Conservation (phyloP, 768 basidiomycete species). For the Cantharellus anzutake region DNA sequence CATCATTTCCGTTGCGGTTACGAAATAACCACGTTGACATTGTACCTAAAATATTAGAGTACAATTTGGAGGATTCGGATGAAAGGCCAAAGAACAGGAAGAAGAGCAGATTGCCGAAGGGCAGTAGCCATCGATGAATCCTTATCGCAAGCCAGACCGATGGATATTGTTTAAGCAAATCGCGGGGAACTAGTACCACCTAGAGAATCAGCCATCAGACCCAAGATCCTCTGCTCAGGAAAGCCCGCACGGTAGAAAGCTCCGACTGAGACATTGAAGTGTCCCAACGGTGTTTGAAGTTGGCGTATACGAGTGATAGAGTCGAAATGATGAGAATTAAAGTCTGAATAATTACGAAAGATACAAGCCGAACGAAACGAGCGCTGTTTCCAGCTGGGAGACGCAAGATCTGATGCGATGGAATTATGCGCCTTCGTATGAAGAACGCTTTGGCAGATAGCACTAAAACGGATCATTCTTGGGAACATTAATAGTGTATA, state of each 20-base stretch:
- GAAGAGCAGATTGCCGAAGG: slow-evolving; percentile 35
- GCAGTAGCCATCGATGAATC: slow-evolving; percentile 27
- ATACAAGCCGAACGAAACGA: slow-evolving; percentile 7
- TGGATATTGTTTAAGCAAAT: slow-evolving; percentile 14
- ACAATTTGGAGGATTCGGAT: slow-evolving; percentile 4
- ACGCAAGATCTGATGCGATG: slow-evolving; percentile 12
- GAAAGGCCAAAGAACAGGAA: slow-evolving; percentile 44
- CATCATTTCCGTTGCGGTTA: no score
- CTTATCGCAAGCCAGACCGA: slow-evolving; percentile 5
- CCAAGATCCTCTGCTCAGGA: no score
- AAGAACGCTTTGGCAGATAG: slow-evolving; percentile 4
- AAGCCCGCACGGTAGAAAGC: no score
- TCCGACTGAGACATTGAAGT: slow-evolving; percentile 9
- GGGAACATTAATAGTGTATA: slow-evolving; percentile 8
- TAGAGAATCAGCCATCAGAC: no score
- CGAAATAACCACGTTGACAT: no score
- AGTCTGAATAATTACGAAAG: no score
- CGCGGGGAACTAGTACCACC: no score
- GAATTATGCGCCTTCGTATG: slow-evolving; percentile 11
- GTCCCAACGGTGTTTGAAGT: neutral
- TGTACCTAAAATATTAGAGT: neutral
- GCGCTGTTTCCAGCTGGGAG: slow-evolving; percentile 13
- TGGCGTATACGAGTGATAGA: slow-evolving; percentile 3
- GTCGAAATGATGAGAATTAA: neutral
- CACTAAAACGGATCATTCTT: slow-evolving; percentile 11